Base-by-base conservation (phyloP, 176 grass and related monocot species). In the Musa beccarii region DNA sequence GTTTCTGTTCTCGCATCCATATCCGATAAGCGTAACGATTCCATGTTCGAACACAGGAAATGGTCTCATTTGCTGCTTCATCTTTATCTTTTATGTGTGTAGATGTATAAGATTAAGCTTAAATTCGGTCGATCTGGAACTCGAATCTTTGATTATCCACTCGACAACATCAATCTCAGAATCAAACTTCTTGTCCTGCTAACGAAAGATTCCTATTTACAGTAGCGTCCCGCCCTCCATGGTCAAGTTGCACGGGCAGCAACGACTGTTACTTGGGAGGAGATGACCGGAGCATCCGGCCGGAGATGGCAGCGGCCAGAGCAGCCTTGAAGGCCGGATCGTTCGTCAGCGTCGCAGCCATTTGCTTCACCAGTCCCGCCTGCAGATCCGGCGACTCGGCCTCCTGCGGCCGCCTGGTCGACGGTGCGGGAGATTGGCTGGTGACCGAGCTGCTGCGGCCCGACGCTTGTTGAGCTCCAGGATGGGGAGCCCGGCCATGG, bases 251-350 rank as follows among this genome's bases (percentile, higher is more conserved):
- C 54, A 17, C 4, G 54, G 19, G 54, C 1, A 16, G 54, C 10
- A 16, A 16, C 2, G 0, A 1, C 2, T 15, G 76, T 1, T 65
- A 71, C 17, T 81, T 87, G 12, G 79, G 54, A 12, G 89, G 89
- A 16, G 89, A 83, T 19, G 89, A 66, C 49, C 85, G 85, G 19
- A 90, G 66, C 68, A 89, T 89, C 59, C 82, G 49, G 6, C 91
- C 88, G 21, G 96, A 94, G 52, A 99, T 88, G 26, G 91, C 96
- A 1, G 78, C 83, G 57, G 89, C 89, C 2, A 99, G 82, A n/a
- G 86, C 96, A 4, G 87, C 85, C 72, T 99, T 92, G 80, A 99
- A 95, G 69, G 76, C 84, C 1, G 96, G 96, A 29, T 95, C 86
- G 63, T 77, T 87, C 11, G 96, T 92, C 52, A 99, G 79, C 24